Evolutionary conservation across 2,329 filamentous ascomycete genomes (phyloP).

Genomic region (Fusarium robinianum): DNA sequence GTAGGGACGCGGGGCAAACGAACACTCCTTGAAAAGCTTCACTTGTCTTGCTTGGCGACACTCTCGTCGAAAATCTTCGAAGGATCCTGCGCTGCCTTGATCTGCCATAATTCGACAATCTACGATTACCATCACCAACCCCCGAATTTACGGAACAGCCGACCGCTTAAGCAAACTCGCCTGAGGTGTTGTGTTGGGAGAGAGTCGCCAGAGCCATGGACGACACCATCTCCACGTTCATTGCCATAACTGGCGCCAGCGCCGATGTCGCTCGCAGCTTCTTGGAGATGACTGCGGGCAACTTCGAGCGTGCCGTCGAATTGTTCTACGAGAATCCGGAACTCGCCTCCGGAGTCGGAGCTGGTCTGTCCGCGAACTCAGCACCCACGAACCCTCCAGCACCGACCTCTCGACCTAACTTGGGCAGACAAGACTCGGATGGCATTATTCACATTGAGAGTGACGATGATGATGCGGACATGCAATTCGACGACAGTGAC

Average conservation of each 20-base stretch:
- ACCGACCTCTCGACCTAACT: conserved; percentile 37
- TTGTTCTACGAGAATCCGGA: conserved; percentile 91
- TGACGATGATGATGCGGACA: conserved; percentile 49
- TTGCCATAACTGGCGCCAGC: conserved; percentile 76
- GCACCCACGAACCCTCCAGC: conserved; percentile 29
- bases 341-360: conserved; percentile 50
- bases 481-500: conserved; percentile 46
- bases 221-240: conserved; percentile 76
- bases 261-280: conserved; percentile 79
- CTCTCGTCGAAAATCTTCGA: neutral
- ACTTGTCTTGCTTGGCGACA: too few species aligned
- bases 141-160: too few species aligned
- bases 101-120: too few species aligned
- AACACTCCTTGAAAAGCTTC: too few species aligned
- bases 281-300: conserved; percentile 80
- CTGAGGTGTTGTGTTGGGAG: neutral
- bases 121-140: too few species aligned
- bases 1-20: too few species aligned
- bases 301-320: conserved; percentile 83
- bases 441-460: conserved; percentile 64
- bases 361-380: conserved; percentile 37
- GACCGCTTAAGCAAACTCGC: neutral
- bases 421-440: conserved; percentile 42
- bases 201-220: conserved; percentile 58
- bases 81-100: too few species aligned